Conservation (phyloP, 176 grass and related monocot species). For the Avena atlantica region DNA sequence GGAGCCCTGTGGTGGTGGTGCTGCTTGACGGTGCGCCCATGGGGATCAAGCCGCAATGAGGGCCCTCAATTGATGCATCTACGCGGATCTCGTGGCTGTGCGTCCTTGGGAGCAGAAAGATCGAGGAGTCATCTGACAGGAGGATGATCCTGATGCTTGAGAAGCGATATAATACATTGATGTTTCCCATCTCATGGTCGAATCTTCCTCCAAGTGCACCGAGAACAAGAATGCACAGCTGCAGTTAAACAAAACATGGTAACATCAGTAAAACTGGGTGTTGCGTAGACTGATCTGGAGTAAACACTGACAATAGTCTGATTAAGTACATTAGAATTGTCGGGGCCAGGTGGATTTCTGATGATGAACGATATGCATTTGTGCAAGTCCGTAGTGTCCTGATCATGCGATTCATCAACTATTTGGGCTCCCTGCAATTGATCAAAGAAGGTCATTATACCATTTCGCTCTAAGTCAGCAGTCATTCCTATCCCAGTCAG, state of each 20-base stretch:
- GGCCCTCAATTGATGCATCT: constrained; percentile 61
- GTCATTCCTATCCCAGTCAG: neutral
- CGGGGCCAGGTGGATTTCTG: constrained; percentile 28
- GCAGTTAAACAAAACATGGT: constrained; percentile 25
- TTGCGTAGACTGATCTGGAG: neutral
- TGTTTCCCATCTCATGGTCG: constrained; percentile 94
- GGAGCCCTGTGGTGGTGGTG: constrained; percentile 80
- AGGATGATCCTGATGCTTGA: constrained; percentile 69
- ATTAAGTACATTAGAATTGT: constrained; percentile 70
- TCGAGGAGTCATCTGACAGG: constrained; percentile 78
- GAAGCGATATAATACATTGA: constrained; percentile 82
- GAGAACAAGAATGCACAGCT: constrained; percentile 83
- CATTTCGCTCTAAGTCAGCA: neutral
- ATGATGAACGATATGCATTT: constrained; percentile 81
- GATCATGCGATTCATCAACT: constrained; percentile 93
- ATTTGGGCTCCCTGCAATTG: constrained; percentile 66
- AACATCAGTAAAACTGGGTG: neutral
- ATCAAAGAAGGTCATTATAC: constrained; percentile 28
- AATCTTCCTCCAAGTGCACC: constrained; percentile 94
- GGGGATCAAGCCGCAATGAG: constrained; percentile 90
- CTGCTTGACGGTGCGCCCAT: constrained; percentile 58
- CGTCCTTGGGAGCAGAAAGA: constrained; percentile 78
- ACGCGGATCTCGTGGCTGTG: constrained; percentile 71
- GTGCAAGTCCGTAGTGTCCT: constrained; percentile 95
- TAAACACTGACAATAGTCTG: neutral